A percentile compares a stretch with the other conserved stretches of the same genome.
Conservation (phyloP, 805 yeast species). For the Starmerella stellata region DNA sequence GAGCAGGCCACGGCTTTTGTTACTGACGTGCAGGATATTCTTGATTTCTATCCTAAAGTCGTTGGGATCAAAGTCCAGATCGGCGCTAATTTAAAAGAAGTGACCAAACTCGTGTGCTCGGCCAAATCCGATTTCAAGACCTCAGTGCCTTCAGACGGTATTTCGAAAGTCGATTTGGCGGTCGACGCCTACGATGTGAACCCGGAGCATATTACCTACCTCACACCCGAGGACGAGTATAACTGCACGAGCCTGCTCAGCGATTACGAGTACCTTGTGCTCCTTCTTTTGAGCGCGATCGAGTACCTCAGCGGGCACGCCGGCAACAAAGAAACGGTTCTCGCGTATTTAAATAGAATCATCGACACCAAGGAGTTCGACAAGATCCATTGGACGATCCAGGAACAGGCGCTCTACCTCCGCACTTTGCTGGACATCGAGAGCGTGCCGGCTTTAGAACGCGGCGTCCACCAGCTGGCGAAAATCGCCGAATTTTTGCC, state of each 20-base stretch:
- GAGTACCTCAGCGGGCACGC: slow-evolving; percentile 56
- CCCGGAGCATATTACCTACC: slow-evolving; percentile 1
- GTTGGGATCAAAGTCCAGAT: slow-evolving; percentile 4
- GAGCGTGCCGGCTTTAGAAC: slow-evolving; percentile 70
- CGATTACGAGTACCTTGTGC: slow-evolving; percentile 54
- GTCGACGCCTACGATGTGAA: slow-evolving; percentile 2
- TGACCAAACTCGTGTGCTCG: slow-evolving; percentile 3
- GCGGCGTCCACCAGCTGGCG: slow-evolving; percentile 87
- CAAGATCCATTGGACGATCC: slow-evolving; percentile 53
- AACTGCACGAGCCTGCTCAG: slow-evolving; percentile 2
- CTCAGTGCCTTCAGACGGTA: background rate
- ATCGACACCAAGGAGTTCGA: slow-evolving; percentile 31
- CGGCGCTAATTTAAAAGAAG: background rate
- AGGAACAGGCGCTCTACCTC: slow-evolving; percentile 73
- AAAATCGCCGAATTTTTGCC: slow-evolving; percentile 46
- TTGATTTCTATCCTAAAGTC: background rate
- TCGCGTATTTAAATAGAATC: slow-evolving; percentile 57
- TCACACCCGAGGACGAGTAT: background rate
- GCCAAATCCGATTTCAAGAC: background rate
- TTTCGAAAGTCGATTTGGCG: slow-evolving; percentile 3
- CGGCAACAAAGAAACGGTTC: slow-evolving; percentile 55
- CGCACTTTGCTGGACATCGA: slow-evolving; percentile 68
- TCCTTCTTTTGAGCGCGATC: slow-evolving; percentile 48
- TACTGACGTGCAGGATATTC: slow-evolving; percentile 7
- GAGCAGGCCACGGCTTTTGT: slow-evolving; percentile 16